Percentiles rank a stretch among this genome's conserved stretches.
These are phyloP conservation scores for Penicillium sp. DNA, from an alignment of 2,329 filamentous ascomycete species.

Conservation along the genomic window DNA sequence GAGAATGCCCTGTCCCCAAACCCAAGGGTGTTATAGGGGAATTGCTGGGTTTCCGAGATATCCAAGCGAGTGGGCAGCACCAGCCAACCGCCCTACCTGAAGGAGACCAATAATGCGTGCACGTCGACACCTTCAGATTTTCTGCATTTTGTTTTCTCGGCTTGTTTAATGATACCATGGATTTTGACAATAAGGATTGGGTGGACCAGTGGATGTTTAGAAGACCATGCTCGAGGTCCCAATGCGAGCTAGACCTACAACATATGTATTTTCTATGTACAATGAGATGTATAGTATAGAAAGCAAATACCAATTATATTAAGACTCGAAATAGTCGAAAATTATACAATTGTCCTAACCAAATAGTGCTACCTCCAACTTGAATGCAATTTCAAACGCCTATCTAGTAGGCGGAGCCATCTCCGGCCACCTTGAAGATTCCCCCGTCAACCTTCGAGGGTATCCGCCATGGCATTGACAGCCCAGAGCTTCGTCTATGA, in stretches of 20 bases:
- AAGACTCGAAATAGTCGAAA: not conserved
- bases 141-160: conserved; percentile 8
- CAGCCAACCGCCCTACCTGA: conserved; percentile 16
- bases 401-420: conserved; percentile 3
- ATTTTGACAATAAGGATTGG: conserved; percentile 10
- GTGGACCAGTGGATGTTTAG: conserved; percentile 3
- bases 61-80: conserved; percentile 21
- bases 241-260: conserved; percentile 6
- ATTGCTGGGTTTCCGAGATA: conserved; percentile 65
- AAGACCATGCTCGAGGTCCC: conserved; percentile 7
- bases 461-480: conserved; percentile 34
- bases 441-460: conserved; percentile 6
- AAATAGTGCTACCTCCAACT: not conserved
- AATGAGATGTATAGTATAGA: conserved; percentile 21
- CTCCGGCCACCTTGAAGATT: conserved; percentile 22
- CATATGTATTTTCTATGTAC: conserved; percentile 11
- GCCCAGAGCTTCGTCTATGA: conserved; percentile 27
- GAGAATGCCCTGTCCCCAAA: conserved; percentile 91
- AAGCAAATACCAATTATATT: conserved; percentile 4
- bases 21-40: conserved; percentile 74
- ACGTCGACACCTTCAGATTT: not conserved
- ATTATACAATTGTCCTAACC: not conserved
- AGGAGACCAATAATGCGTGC: conserved; percentile 11
- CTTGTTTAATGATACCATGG: conserved; percentile 28
- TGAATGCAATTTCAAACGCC: not conserved